phyloP scores from a whole-genome alignment of 352 stramenopile species.

The Phytophthora podocarpi region DNA sequence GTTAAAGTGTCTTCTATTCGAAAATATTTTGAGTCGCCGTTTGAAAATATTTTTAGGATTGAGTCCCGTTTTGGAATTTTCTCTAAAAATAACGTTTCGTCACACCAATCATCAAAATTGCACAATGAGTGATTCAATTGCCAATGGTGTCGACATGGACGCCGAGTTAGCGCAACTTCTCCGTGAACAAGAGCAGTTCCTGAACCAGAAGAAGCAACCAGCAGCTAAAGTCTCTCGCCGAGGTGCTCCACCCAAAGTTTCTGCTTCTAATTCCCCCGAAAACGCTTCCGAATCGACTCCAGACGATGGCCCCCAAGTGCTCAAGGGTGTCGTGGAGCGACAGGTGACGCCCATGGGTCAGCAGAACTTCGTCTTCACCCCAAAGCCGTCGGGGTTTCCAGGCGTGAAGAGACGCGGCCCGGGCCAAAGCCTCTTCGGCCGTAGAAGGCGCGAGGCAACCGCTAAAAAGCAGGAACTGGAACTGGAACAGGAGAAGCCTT shows the following conservation, averaged over 20 bases:
- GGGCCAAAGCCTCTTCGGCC: conserved; percentile 75
- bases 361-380: conserved; percentile 35
- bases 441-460: conserved; percentile 38
- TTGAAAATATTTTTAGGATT: no score
- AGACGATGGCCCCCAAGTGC: conserved; percentile 41
- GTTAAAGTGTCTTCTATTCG: no score
- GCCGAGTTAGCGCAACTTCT: conserved; percentile 80
- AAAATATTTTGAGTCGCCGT: no score
- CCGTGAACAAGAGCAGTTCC: conserved; percentile 82
- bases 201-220: conserved; percentile 58
- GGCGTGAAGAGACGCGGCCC: conserved; percentile 39
- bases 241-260: not conserved
- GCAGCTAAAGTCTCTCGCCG: conserved; percentile 62
- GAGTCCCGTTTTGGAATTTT: no score
- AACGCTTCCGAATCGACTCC: not conserved
- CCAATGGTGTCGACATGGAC: conserved; percentile 62
- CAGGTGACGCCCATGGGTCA: conserved; percentile 48
- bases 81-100: not conserved
- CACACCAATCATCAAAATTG: conserved; percentile 18
- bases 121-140: conserved; percentile 15
- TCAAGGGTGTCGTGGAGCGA: conserved; percentile 72
- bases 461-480: not conserved
- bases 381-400: conserved; percentile 66
- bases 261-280: not conserved
- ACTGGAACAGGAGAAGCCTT: conserved; percentile 13